Evolutionary conservation across 2,329 filamentous ascomycete species (phyloP), one percentile per base, ranked within the genome.

Genomic region (Talaromyces sp.): DNA sequence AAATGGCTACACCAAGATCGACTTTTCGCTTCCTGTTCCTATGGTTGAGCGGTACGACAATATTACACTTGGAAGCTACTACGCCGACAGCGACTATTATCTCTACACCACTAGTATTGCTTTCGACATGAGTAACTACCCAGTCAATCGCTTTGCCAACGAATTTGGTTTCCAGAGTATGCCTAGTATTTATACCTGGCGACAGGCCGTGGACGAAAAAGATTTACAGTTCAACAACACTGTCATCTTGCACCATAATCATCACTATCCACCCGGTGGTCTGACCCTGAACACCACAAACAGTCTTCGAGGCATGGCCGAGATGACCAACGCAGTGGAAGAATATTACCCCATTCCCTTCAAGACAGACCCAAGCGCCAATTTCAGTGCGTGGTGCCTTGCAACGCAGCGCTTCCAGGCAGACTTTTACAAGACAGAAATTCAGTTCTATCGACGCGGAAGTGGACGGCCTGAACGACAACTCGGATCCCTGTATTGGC

Each of bases 131-230:
- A 76, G 74, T 0, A 75, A 72, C 0, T 86, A 86, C 62, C 84
- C 84, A 0, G 73, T 85, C 0, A 84, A 83, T 2, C 77, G 85
- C 9, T 87, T 87, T 65, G 81, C 82, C 2, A 85, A 86, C 63
- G 85, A 88, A 69, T 88, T 87, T 62, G 85, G 85, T 26, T 87
- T 81, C 67, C 83, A 85, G 65, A 83, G 80, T 59, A 85, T 87
- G 84, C 85, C 85, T 0, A 83, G 80, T 56, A 66, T 87, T 0
- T 80, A 85, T 61, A 81, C 78, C 2, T 87, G 84, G 84, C 75
- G 77, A 48, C 79, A 83, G 65, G 83, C 80, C 2, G 68, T 87
- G 0, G 71, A 77, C 1, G 73, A 77, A 1, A 68, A 76, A 5
- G 81, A 86, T 43, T 74, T 87, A 0, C 66, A 77, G 61, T 85